Percentiles rank a stretch among this genome's conserved stretches.
These are phyloP conservation scores for Naumovozyma baii DNA, from an alignment of 805 yeast species.

Conservation along the genomic window DNA sequence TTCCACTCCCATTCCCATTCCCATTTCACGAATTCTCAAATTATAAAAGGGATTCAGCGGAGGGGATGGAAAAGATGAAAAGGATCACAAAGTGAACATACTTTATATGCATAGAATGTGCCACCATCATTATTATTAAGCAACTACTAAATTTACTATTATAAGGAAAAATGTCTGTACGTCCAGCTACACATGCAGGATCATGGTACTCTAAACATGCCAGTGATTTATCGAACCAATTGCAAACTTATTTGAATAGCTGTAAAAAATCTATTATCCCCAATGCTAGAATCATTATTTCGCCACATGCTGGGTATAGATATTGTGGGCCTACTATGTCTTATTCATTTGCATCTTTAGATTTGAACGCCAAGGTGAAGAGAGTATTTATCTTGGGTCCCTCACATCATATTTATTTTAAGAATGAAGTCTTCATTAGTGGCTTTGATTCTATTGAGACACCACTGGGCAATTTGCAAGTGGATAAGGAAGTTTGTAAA, in stretches of 20 bases:
- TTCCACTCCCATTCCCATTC: too few relatives aligned
- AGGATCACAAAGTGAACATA: not conserved
- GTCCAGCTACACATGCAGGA: slow-evolving; percentile 84
- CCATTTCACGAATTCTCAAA: too few relatives aligned
- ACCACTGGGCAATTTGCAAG: slow-evolving; percentile 67
- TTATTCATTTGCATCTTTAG: slow-evolving; percentile 66
- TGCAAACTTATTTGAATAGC: slow-evolving; percentile 37
- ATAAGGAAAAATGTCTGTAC: slow-evolving; percentile 4
- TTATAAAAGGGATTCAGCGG: not conserved
- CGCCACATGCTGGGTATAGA: slow-evolving; percentile 80
- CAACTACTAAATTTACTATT: too few relatives aligned
- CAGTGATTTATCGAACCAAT: slow-evolving; percentile 37
- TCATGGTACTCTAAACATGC: slow-evolving; percentile 65
- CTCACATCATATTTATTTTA: slow-evolving; percentile 79
- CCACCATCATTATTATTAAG: too few relatives aligned
- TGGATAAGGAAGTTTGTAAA: slow-evolving; percentile 44
- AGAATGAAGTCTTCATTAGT: slow-evolving; percentile 46
- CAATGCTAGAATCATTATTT: slow-evolving; percentile 31
- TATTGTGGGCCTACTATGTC: slow-evolving; percentile 76
- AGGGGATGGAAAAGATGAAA: not conserved
- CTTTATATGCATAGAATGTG: not conserved
- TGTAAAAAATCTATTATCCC: not conserved
- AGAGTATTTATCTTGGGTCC: slow-evolving; percentile 84
- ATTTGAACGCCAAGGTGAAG: slow-evolving; percentile 35
- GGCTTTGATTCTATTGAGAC: slow-evolving; percentile 54